Conservation (phyloP, 768 basidiomycete species). For the Xerocomus spinulosus region DNA sequence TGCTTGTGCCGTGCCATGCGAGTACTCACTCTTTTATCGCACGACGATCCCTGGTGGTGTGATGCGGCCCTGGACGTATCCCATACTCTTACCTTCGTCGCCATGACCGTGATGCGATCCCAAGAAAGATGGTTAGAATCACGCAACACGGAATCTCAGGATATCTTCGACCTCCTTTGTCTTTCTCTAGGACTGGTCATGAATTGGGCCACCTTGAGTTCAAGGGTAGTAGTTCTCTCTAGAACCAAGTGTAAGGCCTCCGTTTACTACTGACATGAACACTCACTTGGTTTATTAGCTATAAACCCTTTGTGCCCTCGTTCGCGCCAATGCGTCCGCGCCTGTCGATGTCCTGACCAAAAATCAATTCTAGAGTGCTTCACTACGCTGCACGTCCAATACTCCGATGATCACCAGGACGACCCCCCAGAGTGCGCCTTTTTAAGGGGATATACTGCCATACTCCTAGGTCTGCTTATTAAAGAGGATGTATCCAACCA, state of each 20-base stretch:
- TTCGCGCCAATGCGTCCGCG: constrained; percentile 42
- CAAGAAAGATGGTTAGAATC: constrained; percentile 27
- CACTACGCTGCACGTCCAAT: constrained; percentile 43
- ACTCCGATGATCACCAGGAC: constrained; percentile 19
- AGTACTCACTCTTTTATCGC: constrained; percentile 68
- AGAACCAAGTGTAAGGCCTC: constrained; percentile 46
- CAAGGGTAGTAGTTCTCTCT: constrained; percentile 42
- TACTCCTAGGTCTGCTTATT: constrained; percentile 59
- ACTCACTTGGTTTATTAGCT: constrained; percentile 33
- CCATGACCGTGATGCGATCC: constrained; percentile 44
- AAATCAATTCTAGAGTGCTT: constrained; percentile 50
- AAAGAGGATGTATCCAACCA: constrained; percentile 32
- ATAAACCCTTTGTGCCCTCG: constrained; percentile 50
- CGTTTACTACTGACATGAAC: not conserved
- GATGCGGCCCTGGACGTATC: constrained; percentile 44
- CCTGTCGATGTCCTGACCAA: constrained; percentile 49
- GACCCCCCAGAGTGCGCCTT: constrained; percentile 42
- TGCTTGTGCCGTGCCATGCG: constrained; percentile 59
- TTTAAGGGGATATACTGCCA: constrained; percentile 68
- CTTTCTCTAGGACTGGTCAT: constrained; percentile 72
- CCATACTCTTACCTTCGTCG: constrained; percentile 42
- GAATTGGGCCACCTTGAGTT: constrained; percentile 64
- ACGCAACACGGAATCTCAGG: constrained; percentile 10
- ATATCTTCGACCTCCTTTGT: constrained; percentile 65
- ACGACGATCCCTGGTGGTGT: constrained; percentile 57